Base-by-base conservation (phyloP, 208 protist genomes). In the Blastocrithidia nonstop region DNA sequence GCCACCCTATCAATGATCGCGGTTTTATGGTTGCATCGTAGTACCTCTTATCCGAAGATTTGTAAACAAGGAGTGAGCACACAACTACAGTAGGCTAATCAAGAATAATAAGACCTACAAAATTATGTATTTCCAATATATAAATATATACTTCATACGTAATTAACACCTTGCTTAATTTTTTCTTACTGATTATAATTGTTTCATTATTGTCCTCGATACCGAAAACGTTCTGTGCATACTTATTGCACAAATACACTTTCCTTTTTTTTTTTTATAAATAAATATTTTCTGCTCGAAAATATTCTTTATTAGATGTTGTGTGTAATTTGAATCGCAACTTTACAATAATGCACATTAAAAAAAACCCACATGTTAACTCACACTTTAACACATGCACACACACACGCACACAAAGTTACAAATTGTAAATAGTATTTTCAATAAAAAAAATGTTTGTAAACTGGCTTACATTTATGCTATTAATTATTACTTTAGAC, bases 11-110 rank as follows among this genome's bases (percentile, higher is more conserved):
- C 17, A 87, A 88, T 53, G 71, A 85, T 29, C 61, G 67, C 23
- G 88, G 88, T 37, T 95, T 91, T 60, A 82, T 92, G 55, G 50
- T 90, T 15, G 88, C 82, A 1, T 54, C 73, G 2, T 79, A 88
- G 41, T 85, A 73, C 55, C 54, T 79, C 11, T 54, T 51, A 8
- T 56, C 50, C 23, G 35, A 25, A 11, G 58, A 59, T 46, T 72
- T 45, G 45, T 15, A 7, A 31, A 9, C 22, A 24, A 13, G 23
- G 29, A 23, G 22, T 19, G 13, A 33, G 26, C 16, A 27, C 23
- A 17, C 26, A 2, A 6, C 13, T 25, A 13, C 4, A 51, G 31
- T 16, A 21, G n/a, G 38, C 8, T 38, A n/a, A 23, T 22, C 44
- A 8, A 16, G 9, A 51, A 16, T 15, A 48, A 23, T 22, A 42